Conservation (phyloP, 306 rosid species). For the Rosa multiflora region DNA sequence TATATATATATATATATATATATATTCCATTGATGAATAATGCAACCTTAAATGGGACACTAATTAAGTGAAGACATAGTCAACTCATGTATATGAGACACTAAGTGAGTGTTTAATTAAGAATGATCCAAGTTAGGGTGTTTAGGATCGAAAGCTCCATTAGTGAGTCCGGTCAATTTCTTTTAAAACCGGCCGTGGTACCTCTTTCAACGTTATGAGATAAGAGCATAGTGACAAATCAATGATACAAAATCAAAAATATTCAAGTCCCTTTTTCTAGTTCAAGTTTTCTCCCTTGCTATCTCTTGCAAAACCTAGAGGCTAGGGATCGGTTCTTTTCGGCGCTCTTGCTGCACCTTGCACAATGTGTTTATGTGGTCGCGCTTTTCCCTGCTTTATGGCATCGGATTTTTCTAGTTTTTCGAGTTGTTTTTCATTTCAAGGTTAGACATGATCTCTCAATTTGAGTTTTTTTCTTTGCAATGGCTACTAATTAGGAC, state of each 20-base stretch:
- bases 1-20: too few relatives aligned
- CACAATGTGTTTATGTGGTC: too few relatives aligned
- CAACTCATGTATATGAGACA: background rate
- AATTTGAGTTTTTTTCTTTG: too few relatives aligned
- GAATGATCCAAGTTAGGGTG: background rate
- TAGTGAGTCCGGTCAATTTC: background rate
- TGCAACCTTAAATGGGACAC: background rate
- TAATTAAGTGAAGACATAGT: background rate
- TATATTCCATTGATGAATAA: background rate
- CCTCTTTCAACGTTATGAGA: background rate
- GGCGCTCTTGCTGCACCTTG: too few relatives aligned
- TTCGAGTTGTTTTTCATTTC: too few relatives aligned
- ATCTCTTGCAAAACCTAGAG: background rate
- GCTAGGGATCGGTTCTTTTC: background rate
- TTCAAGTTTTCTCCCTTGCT: too few relatives aligned
- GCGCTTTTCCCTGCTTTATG: too few relatives aligned
- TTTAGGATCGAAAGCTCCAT: constrained; percentile 23
- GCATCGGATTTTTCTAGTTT: too few relatives aligned
- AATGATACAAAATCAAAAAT: background rate
- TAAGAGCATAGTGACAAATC: constrained; percentile 23
- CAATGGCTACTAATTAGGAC: too few relatives aligned
- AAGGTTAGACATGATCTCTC: too few relatives aligned
- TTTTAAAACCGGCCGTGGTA: background rate
- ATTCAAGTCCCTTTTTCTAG: background rate
- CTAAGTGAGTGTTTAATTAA: background rate